These are phyloP conservation scores for Globisporangium takayamanum DNA, from an alignment of 352 stramenopile species.

Conservation along the genomic window DNA sequence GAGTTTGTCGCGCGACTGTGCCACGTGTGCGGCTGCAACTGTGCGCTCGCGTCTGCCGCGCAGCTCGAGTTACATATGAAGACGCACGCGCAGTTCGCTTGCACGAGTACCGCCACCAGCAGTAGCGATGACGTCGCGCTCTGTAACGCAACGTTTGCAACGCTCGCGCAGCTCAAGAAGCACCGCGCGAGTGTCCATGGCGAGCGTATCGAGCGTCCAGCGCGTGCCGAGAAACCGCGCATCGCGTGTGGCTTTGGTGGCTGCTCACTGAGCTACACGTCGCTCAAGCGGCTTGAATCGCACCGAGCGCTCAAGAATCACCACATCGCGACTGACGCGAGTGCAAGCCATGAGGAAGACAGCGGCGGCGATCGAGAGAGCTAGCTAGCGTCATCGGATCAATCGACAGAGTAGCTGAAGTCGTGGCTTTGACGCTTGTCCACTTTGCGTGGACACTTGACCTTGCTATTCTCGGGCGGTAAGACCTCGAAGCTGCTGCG, in stretches of 20 bases:
- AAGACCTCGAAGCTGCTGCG: no score
- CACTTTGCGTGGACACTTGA: no score
- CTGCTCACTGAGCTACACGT: slow-evolving; percentile 38
- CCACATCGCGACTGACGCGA: not conserved
- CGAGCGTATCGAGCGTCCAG: not conserved
- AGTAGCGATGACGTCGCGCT: not conserved
- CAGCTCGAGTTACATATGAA: slow-evolving; percentile 20
- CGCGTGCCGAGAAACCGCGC: slow-evolving; percentile 4
- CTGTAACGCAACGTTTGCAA: slow-evolving; percentile 28
- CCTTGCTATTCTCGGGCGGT: no score
- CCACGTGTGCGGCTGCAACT: slow-evolving; percentile 28
- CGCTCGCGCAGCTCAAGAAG: slow-evolving; percentile 19
- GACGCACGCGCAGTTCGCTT: slow-evolving; percentile 26
- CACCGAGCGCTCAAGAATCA: slow-evolving; percentile 22
- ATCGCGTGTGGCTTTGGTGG: slow-evolving; percentile 22
- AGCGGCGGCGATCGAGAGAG: not conserved
- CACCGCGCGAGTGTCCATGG: slow-evolving; percentile 16
- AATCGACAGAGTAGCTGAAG: no score
- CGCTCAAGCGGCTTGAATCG: slow-evolving; percentile 24
- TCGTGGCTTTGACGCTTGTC: no score
- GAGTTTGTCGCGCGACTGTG: slow-evolving; percentile 29
- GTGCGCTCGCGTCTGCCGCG: slow-evolving; percentile 18
- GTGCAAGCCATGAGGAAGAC: not conserved
- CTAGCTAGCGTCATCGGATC: not conserved
- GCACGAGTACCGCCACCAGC: not conserved